Evolutionary conservation across 768 basidiomycete species (phyloP), one percentile per base, ranked within the genome.

Genomic region (Pisolithus marmoratus): DNA sequence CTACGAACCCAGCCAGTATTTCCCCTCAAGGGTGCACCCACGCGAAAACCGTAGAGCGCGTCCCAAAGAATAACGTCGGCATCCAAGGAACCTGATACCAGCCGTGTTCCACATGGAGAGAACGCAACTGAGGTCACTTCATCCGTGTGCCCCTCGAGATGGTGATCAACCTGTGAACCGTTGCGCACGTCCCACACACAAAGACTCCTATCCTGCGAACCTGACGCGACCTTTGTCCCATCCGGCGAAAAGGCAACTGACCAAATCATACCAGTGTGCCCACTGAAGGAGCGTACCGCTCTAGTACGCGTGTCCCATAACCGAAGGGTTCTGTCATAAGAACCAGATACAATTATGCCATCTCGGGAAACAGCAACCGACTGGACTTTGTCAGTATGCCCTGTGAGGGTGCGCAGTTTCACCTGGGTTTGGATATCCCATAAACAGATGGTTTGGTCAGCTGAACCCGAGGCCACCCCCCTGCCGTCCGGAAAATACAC

Each of bases 341-440:
- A 60, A 5, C 58, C 59, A 1, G 63, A 59, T 15, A 59, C 61
- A 46, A 65, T 38, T 7, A 22, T 50, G 14, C 55, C 57, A 52
- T 65, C 60, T 2, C 14, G 43, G n/a, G 31, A 48, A 46, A 45
- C 24, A 17, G 43, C 24, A n/a, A 45, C 43, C 27, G 43, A 45
- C 11, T 8, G 23, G 12, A 45, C 26, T 29, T 23, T 2, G 26
- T 26, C 14, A 0, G 43, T 45, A 24, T 45, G 43, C 15, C 43
- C 43, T 27, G 3, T 5, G 26, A 45, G 26, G 12, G 43, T 5
- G 6, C n/a, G 15, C 15, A 11, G 17, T 9, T n/a, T 3, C 3
- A 1, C 15, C 17, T 15, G 2, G 8, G 48, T 50, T n/a, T 29
- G 22, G 17, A 11, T 24, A 45, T 53, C 19, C 48, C 42, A 53